Conservation (phyloP, 2,329 filamentous ascomycete species). For the Nothopassalora personata region DNA sequence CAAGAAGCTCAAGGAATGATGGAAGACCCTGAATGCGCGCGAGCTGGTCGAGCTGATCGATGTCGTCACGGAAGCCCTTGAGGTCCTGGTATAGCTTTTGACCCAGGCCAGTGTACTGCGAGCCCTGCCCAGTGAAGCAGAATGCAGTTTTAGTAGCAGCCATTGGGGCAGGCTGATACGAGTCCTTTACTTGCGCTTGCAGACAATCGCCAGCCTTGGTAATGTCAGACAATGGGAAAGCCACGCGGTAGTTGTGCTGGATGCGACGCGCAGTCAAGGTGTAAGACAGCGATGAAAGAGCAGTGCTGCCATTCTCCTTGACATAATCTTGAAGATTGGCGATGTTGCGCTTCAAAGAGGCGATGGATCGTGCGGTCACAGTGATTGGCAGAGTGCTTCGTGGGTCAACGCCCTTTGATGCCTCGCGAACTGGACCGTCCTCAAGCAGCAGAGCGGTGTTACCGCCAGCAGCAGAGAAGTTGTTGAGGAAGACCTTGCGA, state of each 20-base stretch:
- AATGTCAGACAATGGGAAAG: constrained; percentile 45
- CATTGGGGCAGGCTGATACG: constrained; percentile 50
- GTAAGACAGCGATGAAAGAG: constrained; percentile 47
- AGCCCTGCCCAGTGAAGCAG: constrained; percentile 50
- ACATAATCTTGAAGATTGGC: constrained; percentile 44
- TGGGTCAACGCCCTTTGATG: constrained; percentile 40
- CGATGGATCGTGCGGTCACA: constrained; percentile 48
- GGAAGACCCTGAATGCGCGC: constrained; percentile 44
- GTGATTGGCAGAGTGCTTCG: constrained; percentile 45
- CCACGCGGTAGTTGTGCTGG: constrained; percentile 50
- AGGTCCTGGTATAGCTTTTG: constrained; percentile 48
- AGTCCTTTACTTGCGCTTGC: constrained; percentile 45
- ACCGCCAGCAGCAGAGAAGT: constrained; percentile 50
- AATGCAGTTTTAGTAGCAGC: constrained; percentile 47
- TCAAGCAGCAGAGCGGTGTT: constrained; percentile 51
- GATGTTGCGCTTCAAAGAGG: constrained; percentile 49
- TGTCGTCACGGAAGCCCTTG: constrained; percentile 45
- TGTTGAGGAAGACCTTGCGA: constrained; percentile 49
- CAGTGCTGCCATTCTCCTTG: constrained; percentile 41
- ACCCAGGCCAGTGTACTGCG: constrained; percentile 48
- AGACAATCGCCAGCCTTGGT: constrained; percentile 43
- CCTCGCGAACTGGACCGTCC: constrained; percentile 43
- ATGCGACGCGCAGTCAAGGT: constrained; percentile 50
- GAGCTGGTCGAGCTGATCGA: constrained; percentile 46
- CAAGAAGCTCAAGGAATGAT: constrained; percentile 46